Conservation (phyloP, 2,329 filamentous ascomycete genomes). For the Botryosphaeria agaves region DNA sequence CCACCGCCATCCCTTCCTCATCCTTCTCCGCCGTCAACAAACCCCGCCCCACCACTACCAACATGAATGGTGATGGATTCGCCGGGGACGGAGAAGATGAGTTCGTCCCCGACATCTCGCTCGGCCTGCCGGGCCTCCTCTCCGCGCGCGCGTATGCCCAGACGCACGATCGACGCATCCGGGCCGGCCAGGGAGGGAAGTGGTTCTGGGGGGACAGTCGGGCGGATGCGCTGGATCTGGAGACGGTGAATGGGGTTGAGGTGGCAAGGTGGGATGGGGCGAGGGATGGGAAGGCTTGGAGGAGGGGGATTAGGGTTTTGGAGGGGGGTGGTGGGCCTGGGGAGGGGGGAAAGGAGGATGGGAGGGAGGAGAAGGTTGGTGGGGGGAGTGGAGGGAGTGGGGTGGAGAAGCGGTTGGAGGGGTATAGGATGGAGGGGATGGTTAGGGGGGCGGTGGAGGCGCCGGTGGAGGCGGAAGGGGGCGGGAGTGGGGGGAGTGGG, state of each 20-base stretch:
- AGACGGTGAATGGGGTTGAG: conserved; percentile 35
- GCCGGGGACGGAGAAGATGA: too few relatives aligned
- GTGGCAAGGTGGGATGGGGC: conserved; percentile 27
- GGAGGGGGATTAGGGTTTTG: conserved; percentile 26
- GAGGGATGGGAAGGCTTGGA: conserved; percentile 28
- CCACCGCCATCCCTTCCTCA: background rate
- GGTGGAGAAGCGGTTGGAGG: conserved; percentile 1
- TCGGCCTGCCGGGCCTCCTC: conserved; percentile 28
- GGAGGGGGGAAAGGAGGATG: conserved; percentile 1
- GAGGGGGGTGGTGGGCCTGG: conserved; percentile 14
- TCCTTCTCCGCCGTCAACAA: background rate
- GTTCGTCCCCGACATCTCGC: conserved; percentile 15
- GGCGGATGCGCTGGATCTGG: conserved; percentile 36
- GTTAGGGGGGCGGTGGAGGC: conserved; percentile 1
- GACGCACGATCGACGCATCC: conserved; percentile 30
- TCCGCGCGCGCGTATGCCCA: conserved; percentile 30
- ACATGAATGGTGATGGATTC: too few relatives aligned
- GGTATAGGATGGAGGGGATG: conserved; percentile 2
- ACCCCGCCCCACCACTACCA: background rate
- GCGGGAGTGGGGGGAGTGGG: background rate
- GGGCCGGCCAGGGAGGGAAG: conserved; percentile 15
- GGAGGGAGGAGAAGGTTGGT: background rate
- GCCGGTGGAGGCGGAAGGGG: background rate
- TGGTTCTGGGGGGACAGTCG: conserved; percentile 43
- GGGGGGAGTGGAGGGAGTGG: background rate